phyloP scores from a whole-genome alignment of 2,329 filamentous ascomycete genomes.

The Microthyrium microscopicum region DNA sequence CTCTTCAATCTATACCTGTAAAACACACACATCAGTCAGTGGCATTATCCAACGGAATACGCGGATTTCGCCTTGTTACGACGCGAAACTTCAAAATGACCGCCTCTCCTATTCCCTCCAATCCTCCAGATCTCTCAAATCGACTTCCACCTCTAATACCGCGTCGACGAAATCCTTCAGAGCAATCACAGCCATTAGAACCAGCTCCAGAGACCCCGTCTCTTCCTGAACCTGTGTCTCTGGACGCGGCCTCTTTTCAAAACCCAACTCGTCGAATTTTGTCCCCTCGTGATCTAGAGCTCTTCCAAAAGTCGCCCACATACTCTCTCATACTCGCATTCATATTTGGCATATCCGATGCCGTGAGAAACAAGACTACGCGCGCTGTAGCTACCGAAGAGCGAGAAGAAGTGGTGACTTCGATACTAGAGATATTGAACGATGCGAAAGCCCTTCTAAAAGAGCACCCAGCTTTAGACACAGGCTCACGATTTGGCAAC shows the following conservation, averaged over 20 bases:
- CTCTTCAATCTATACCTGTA: too few species aligned
- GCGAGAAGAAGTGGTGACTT: conserved; percentile 42
- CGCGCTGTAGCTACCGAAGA: conserved; percentile 42
- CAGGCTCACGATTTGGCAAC: conserved; percentile 85
- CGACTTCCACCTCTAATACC: conserved; percentile 52
- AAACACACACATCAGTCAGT: too few species aligned
- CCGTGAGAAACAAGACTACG: conserved; percentile 53
- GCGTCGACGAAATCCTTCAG: conserved; percentile 37
- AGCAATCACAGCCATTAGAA: conserved; percentile 27
- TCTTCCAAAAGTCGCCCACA: conserved; percentile 64
- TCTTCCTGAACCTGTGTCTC: conserved; percentile 51
- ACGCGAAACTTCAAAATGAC: too few species aligned
- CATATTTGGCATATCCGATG: conserved; percentile 72
- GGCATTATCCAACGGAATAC: too few species aligned
- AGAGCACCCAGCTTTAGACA: conserved; percentile 64
- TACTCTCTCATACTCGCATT: conserved; percentile 66
- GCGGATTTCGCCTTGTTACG: too few species aligned
- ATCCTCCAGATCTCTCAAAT: conserved; percentile 33
- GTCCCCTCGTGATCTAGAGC: conserved; percentile 59
- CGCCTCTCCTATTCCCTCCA: conserved; percentile 6
- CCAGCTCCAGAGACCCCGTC: conserved; percentile 61
- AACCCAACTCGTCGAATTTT: conserved; percentile 65
- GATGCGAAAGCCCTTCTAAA: conserved; percentile 50
- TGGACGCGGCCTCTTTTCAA: conserved; percentile 43
- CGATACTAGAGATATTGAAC: conserved; percentile 53